Evolutionary conservation across 345 rosid species (phyloP).

Genomic region (Nephelium lappaceum): DNA sequence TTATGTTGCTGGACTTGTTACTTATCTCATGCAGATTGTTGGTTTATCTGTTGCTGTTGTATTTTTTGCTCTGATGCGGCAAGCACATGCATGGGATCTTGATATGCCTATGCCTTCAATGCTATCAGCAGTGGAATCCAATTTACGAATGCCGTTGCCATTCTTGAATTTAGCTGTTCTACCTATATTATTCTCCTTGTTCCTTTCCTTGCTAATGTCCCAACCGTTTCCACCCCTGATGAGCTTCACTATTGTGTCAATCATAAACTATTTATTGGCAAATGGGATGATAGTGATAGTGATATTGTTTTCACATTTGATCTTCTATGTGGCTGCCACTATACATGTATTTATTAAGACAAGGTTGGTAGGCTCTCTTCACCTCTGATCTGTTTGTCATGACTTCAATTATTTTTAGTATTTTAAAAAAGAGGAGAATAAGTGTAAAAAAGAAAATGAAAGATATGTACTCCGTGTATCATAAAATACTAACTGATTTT

Average conservation of each 20-base stretch:
- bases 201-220: conserved; percentile 61
- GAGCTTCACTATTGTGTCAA: conserved; percentile 63
- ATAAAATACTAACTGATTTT: background rate
- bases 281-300: conserved; percentile 65
- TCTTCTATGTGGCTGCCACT: conserved; percentile 74
- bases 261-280: conserved; percentile 72
- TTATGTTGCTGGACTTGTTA: conserved; percentile 18
- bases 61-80: conserved; percentile 83
- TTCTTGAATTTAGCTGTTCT: conserved; percentile 55
- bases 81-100: conserved; percentile 73
- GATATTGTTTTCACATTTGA: conserved; percentile 59
- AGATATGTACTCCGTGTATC: background rate
- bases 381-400: conserved; percentile 13
- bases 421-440: background rate
- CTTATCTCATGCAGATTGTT: conserved; percentile 57
- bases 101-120: conserved; percentile 70
- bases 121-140: conserved; percentile 73
- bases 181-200: conserved; percentile 61
- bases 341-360: conserved; percentile 63
- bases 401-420: conserved; percentile 4
- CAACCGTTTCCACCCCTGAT: conserved; percentile 72
- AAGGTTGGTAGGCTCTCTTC: conserved; percentile 51
- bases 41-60: conserved; percentile 60
- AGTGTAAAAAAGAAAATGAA: background rate
- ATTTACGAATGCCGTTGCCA: conserved; percentile 79